phyloP scores from a whole-genome alignment of 1,139 yeast species.

The Arxiozyma telluris region DNA sequence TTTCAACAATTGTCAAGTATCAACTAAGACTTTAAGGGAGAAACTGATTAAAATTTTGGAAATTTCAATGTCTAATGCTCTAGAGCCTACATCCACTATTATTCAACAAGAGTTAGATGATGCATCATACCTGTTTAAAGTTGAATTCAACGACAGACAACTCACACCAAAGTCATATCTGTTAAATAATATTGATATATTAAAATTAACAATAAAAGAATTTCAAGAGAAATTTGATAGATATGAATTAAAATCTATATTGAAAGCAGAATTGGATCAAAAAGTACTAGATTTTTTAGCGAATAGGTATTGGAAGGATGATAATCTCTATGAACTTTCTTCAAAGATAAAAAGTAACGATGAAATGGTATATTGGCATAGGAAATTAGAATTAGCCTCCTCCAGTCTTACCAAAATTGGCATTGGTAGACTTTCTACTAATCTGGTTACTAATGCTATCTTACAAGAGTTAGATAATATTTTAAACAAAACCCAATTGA shows the following conservation, averaged over 20 bases:
- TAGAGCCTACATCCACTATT: conserved; percentile 78
- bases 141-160: conserved; percentile 89
- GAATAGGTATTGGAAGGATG: conserved; percentile 81
- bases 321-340: conserved; percentile 23
- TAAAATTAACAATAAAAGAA: conserved; percentile 82
- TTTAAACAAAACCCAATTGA: conserved; percentile 52
- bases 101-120: conserved; percentile 92
- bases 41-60: conserved; percentile 83
- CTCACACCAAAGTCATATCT: conserved; percentile 89
- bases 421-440: conserved; percentile 82
- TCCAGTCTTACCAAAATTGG: conserved; percentile 85
- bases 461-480: conserved; percentile 69
- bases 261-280: conserved; percentile 83
- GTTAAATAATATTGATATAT: conserved; percentile 81
- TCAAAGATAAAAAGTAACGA: conserved; percentile 35
- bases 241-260: conserved; percentile 65
- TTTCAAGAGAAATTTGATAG: conserved; percentile 77
- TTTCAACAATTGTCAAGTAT: conserved; percentile 59
- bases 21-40: conserved; percentile 66
- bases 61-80: conserved; percentile 79
- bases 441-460: conserved; percentile 71
- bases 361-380: conserved; percentile 79
- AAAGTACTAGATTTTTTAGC: conserved; percentile 79
- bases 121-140: conserved; percentile 85
- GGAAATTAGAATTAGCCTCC: conserved; percentile 75